Base-by-base conservation (phyloP, 2,329 filamentous ascomycete species). In the Colletotrichum acutatum region DNA sequence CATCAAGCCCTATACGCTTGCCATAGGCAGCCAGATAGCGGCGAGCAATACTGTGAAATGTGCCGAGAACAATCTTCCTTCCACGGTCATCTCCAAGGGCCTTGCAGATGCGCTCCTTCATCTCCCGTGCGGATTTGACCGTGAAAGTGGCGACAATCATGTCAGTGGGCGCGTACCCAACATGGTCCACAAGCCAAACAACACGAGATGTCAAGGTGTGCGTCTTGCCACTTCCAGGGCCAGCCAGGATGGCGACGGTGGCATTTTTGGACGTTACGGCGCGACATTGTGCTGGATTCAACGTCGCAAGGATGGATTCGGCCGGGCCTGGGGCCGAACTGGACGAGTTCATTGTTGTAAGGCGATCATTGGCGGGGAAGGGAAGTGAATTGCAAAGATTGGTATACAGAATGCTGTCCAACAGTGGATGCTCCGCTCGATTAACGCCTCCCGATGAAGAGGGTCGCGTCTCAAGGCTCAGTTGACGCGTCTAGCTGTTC, bases 71-170 rank as follows among this genome's bases (percentile, higher is more conserved):
- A 75, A 99, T 87, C 78, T 91, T 93, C 67, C 89, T 91, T 79
- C 95, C 94, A 19, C 92, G 84, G 6, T 92, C 92, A 73, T 93
- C 89, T 1, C 95, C 95, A n/a, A 98, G 87, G n/a, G 94, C 88
- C 71, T 89, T 92, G 0, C 92, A 91, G 69, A 98, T 94, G 8
- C 96, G 90, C 79, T 95, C 91, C 78, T 95, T 95, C 96, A 99
- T 99, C 84, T 98, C 96, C 22, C 86, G 90, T 22, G 95, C 94
- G 1, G 97, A 95, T 82, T 98, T 98, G 81, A 98, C 95, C 2
- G 97, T 99, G 80, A 99, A 99, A 0, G 96, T 98, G 74, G 96
- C 97, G 72, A 98, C 96, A 72, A 99, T 92, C 78, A 98, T 91
- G 84, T 98, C 95, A 84, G 93, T 91, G 78, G 96, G 96, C 69